These are phyloP conservation scores for Lolium rigidum DNA, from an alignment of 176 grass and related monocot genomes.

Conservation along the genomic window DNA sequence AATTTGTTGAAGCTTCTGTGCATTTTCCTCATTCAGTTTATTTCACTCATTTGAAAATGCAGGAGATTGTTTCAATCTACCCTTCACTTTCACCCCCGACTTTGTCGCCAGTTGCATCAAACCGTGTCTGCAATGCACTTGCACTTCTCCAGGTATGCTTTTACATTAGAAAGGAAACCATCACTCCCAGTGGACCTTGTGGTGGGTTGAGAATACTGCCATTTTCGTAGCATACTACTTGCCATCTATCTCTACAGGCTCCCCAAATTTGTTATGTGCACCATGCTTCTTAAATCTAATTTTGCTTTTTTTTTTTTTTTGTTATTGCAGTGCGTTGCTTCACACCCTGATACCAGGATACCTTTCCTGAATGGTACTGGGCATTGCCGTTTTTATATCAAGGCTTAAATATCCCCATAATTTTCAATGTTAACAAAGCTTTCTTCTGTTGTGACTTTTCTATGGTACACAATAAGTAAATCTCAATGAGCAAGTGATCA, in stretches of 20 bases:
- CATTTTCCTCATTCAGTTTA: conserved; percentile 33
- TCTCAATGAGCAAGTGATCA: conserved; percentile 3
- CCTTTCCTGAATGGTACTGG: conserved; percentile 83
- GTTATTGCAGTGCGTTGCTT: conserved; percentile 79
- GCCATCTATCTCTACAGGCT: conserved; percentile 3
- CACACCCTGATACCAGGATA: conserved; percentile 82
- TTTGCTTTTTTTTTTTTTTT: conserved; percentile 14
- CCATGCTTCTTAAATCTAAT: neutral
- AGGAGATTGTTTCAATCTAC: conserved; percentile 91
- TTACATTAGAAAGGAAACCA: conserved; percentile 35
- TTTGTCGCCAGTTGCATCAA: conserved; percentile 75
- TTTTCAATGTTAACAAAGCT: neutral
- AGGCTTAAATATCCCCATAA: conserved; percentile 9
- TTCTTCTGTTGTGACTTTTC: neutral
- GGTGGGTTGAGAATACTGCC: conserved; percentile 3
- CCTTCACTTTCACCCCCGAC: conserved; percentile 71
- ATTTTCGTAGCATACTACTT: neutral
- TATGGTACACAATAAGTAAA: conserved; percentile 1
- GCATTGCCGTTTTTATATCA: neutral
- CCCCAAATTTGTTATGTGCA: conserved; percentile 18
- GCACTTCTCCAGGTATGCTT: conserved; percentile 88
- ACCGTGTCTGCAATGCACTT: conserved; percentile 91
- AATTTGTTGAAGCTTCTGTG: neutral
- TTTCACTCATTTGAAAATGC: conserved; percentile 42
- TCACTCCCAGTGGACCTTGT: neutral